Percentiles rank a stretch among this genome's conserved stretches.
phyloP scores from a whole-genome alignment of 169 alveolate genomes.

The Fabrea salina region DNA sequence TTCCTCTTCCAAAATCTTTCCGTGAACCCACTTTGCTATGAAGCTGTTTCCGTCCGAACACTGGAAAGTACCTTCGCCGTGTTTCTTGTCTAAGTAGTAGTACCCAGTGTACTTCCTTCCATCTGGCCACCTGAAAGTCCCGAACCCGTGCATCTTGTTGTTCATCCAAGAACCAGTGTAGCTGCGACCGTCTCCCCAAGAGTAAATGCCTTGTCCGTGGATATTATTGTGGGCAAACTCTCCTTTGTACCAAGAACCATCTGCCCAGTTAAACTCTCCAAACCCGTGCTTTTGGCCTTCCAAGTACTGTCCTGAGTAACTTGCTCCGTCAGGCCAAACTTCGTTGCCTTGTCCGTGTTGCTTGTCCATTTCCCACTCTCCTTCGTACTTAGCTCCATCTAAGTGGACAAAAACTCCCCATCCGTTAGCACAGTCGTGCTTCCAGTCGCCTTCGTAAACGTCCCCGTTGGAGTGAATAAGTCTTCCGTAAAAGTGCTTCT shows the following conservation, averaged over 20 bases:
- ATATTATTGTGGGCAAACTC: constrained; percentile 38
- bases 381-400: constrained; percentile 15
- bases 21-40: too few species aligned
- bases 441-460: constrained; percentile 31
- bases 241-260: constrained; percentile 24
- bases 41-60: constrained; percentile 91
- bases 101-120: constrained; percentile 46
- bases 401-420: background rate
- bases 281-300: constrained; percentile 25
- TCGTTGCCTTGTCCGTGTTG: constrained; percentile 28
- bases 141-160: constrained; percentile 84
- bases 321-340: constrained; percentile 7
- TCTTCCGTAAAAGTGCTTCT: constrained; percentile 84
- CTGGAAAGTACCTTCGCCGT: constrained; percentile 77
- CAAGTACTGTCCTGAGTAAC: background rate
- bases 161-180: constrained; percentile 85
- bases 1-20: too few species aligned
- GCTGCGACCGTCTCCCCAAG: constrained; percentile 85
- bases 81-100: constrained; percentile 32
- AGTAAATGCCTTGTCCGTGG: constrained; percentile 78
- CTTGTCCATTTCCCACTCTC: constrained; percentile 13
- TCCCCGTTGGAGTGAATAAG: constrained; percentile 82
- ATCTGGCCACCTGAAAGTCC: constrained; percentile 74
- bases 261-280: constrained; percentile 30
- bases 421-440: background rate